Evolutionary conservation across 805 yeast genomes (phyloP).

Genomic region (Sugiyamaella marilandica): DNA sequence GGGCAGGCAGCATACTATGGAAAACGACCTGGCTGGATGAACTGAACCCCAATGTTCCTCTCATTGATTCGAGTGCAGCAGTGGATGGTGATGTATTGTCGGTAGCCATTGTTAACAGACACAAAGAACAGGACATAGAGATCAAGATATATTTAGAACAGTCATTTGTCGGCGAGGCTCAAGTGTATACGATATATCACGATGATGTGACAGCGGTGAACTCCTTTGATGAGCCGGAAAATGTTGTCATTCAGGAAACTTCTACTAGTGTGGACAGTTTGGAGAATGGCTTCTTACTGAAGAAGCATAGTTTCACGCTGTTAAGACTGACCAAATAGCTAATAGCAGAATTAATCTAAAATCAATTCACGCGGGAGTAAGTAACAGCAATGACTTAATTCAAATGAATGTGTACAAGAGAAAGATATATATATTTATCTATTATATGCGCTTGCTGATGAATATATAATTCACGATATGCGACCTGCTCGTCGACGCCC

Average conservation of each 20-base stretch:
- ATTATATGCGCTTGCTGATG: no score
- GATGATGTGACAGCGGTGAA: conserved; percentile 33
- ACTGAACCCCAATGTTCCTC: conserved; percentile 22
- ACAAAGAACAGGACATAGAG: conserved; percentile 24
- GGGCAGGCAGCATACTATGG: conserved; percentile 25
- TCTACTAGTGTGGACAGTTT: neutral
- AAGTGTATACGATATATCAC: conserved; percentile 27
- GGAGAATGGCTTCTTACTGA: conserved; percentile 1
- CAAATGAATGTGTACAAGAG: no score
- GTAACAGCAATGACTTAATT: no score
- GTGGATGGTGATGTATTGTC: conserved; percentile 26
- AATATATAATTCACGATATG: no score
- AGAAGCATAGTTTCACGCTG: conserved; percentile 13
- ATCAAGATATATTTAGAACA: conserved; percentile 24
- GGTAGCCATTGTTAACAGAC: conserved; percentile 32
- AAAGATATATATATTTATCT: no score
- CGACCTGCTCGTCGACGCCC: no score
- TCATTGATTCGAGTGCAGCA: conserved; percentile 29
- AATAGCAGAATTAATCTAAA: no score
- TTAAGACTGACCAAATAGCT: neutral
- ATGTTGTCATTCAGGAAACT: conserved; percentile 11
- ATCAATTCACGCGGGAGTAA: no score
- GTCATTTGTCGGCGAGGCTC: conserved; percentile 16
- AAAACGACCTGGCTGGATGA: conserved; percentile 25
- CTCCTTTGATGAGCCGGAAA: conserved; percentile 27